Base-by-base conservation (phyloP, 2,329 filamentous ascomycete genomes). In the Pseudovirgaria hyperparasitica region DNA sequence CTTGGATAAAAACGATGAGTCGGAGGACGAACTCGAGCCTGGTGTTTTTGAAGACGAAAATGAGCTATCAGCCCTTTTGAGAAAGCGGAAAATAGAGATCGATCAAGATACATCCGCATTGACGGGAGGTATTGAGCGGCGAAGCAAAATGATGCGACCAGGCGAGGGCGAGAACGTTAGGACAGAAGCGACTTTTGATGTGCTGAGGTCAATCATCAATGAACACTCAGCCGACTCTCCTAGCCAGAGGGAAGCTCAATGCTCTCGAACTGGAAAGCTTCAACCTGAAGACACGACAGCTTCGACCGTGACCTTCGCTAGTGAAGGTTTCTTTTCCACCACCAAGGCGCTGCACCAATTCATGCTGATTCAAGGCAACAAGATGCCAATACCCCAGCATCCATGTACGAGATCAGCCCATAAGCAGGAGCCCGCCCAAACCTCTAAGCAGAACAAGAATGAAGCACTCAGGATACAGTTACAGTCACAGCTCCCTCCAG, bases 271-370 rank as follows among this genome's bases (percentile, higher is more conserved):
- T n/a, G n/a, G n/a, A n/a, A n/a, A n/a, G n/a, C n/a, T n/a, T n/a
- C n/a, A n/a, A n/a, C n/a, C n/a, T n/a, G n/a, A n/a, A n/a, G n/a
- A n/a, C n/a, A n/a, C n/a, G n/a, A n/a, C n/a, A n/a, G n/a, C n/a
- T n/a, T n/a, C n/a, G n/a, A n/a, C n/a, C n/a, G n/a, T n/a, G n/a
- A 16, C 6, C 14, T 9, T 9, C 6, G 6, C 23, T 16, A 15
- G 7, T 23, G 7, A 13, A 23, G 11, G n/a, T 13, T 11, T 13
- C 22, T 60, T 62, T 38, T 59, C 58, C 35, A 55, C 54, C 15
- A 48, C 39, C 8, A 48, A 46, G 6, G 60, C 62, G 4, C 39
- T 72, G 16, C 51, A 59, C 5, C 61, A 56, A 16, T 72, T 68
- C 36, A 64, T 72, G 53, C 51, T 60, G 26, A 46, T 63, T 6